Base-by-base conservation (phyloP, 2,329 filamentous ascomycete genomes). In the Fusarium caatingaense region DNA sequence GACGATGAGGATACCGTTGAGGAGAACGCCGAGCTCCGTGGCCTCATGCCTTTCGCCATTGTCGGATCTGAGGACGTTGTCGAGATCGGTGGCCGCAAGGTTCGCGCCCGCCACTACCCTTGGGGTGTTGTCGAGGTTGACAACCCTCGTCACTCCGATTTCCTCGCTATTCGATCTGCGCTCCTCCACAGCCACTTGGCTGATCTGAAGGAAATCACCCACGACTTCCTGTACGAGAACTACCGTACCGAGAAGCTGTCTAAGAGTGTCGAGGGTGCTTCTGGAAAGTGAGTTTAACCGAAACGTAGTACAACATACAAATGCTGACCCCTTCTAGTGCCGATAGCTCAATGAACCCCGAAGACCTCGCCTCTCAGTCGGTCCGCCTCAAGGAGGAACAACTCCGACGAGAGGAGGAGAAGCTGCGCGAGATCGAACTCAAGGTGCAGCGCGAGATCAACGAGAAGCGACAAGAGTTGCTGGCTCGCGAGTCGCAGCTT, bases 171-270 rank as follows among this genome's bases (percentile, higher is more conserved):
- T 79, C 92, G 96, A 80, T 98, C 94, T 64, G 96, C 96, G 59
- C 91, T 99, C 60, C 89, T 99, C 68, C 96, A 99, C 88, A 98
- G 94, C 84, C 96, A 99, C 86, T 85, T 99, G 79, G 96, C 96
- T 67, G 96, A 99, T 82, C 85, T 99, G 78, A 99, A 99, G 90
- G 96, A 99, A 83, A 99, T 99, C 80, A 99, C 96, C 55, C 96
- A 99, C 83, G 96, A 99, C 83, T 99, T 99, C 91, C 86, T 99
- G 72, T 99, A 99, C 85, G 96, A 99, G 83, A 99, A 99, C 86
- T 99, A 99, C 89, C 94, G 96, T 93, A 99, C 96, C 79, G 96
- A 99, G 92, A 98, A 98, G 87, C 92, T 99, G 77, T 97, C 93
- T 87, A 99, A 98, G 93, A 98, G 94, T 81, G 96, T 99, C 76